Percentiles rank a stretch among this genome's conserved stretches.
Conservation (phyloP, 2,329 filamentous ascomycete species). For the Colletotrichum horii region DNA sequence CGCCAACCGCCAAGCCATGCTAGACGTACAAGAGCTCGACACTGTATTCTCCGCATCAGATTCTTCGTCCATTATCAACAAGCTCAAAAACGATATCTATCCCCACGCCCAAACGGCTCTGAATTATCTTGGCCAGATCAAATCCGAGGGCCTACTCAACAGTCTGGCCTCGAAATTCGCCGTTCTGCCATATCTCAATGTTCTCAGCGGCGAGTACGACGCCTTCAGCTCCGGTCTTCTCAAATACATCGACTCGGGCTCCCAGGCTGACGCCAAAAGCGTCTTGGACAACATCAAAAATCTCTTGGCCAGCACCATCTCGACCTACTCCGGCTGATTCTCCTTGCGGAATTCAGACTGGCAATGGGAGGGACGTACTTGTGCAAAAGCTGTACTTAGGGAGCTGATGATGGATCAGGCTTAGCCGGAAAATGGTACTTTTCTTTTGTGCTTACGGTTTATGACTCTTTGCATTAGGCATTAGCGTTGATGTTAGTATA, state of each 20-base stretch:
- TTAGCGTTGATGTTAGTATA: not conserved
- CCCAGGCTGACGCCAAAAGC: not conserved
- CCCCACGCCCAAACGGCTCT: not conserved
- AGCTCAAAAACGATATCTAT: not conserved
- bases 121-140: not conserved
- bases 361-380: not conserved
- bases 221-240: not conserved
- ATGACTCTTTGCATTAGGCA: not conserved
- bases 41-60: not conserved
- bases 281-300: not conserved
- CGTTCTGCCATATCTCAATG: not conserved
- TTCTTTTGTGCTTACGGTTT: not conserved
- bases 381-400: not conserved
- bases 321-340: not conserved
- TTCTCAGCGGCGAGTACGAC: not conserved
- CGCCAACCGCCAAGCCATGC: not conserved
- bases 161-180: not conserved
- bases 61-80: not conserved
- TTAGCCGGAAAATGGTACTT: not conserved
- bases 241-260: constrained; percentile 16
- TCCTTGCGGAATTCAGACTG: not conserved
- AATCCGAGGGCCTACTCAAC: not conserved
- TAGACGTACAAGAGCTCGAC: not conserved
- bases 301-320: not conserved
- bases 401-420: not conserved